A percentile compares a stretch with the other conserved stretches of the same genome.
These are phyloP conservation scores for Penicillium tannophilum DNA, from an alignment of 495 filamentous ascomycete genomes.

Conservation along the genomic window DNA sequence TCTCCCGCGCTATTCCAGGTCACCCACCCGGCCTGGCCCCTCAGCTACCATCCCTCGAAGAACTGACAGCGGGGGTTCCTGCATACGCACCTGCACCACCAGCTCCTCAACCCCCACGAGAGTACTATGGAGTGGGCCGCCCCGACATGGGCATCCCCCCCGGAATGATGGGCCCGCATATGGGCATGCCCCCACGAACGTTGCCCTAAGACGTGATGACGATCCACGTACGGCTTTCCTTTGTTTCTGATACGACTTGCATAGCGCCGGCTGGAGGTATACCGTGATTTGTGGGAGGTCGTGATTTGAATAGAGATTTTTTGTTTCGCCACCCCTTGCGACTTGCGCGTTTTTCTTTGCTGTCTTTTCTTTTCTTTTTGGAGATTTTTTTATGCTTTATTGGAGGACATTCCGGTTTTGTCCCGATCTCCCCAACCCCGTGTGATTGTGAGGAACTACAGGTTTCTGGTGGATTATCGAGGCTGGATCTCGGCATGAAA, in stretches of 20 bases:
- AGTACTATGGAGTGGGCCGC: slow-evolving; percentile 42
- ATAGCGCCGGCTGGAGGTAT: slow-evolving; percentile 49
- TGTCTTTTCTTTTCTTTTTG: background rate
- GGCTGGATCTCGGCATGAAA: slow-evolving; percentile 40
- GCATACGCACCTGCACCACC: slow-evolving; percentile 48
- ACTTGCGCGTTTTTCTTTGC: slow-evolving; percentile 19
- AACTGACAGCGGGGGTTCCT: slow-evolving; percentile 49
- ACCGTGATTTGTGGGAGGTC: slow-evolving; percentile 39
- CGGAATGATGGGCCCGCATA: slow-evolving; percentile 34
- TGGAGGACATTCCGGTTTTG: background rate
- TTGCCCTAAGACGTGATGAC: slow-evolving; percentile 38
- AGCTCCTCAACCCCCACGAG: slow-evolving; percentile 39
- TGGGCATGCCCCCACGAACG: slow-evolving; percentile 44
- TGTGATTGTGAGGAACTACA: background rate
- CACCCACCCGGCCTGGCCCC: slow-evolving; percentile 33
- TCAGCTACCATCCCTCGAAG: slow-evolving; percentile 49
- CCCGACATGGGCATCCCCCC: slow-evolving; percentile 37
- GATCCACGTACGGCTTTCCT: slow-evolving; percentile 29
- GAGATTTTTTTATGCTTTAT: background rate
- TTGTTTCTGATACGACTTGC: slow-evolving; percentile 46
- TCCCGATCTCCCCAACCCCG: background rate
- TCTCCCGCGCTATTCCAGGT: slow-evolving; percentile 39
- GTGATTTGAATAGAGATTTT: slow-evolving; percentile 37
- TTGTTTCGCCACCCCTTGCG: slow-evolving; percentile 5
- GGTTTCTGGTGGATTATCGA: slow-evolving; percentile 15